A percentile compares a stretch with the other conserved stretches of the same genome.
Conservation (phyloP, 129 eudicot species). For the Chrysanthemum seticuspe region DNA sequence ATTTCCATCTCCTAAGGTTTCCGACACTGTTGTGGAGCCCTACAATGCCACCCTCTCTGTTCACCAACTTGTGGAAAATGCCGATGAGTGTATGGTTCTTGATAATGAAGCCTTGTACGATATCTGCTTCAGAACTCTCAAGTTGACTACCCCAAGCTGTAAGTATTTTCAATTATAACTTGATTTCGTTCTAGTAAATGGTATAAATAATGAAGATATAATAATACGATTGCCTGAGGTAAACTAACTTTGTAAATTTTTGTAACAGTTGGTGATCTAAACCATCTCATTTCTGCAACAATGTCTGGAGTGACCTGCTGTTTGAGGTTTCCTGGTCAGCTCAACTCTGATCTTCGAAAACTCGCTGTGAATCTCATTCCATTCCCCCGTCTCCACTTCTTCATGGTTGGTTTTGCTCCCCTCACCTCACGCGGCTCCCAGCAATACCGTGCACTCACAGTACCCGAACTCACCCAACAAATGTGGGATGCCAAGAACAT, state of each 20-base stretch:
- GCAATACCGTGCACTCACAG: slow-evolving; percentile 59
- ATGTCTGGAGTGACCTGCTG: slow-evolving; percentile 75
- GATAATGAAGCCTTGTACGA: slow-evolving; percentile 44
- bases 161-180: neutral
- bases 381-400: slow-evolving; percentile 68
- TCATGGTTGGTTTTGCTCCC: slow-evolving; percentile 73
- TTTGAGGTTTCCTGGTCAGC: slow-evolving; percentile 63
- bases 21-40: slow-evolving; percentile 46
- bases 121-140: slow-evolving; percentile 48
- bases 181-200: no score
- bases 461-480: slow-evolving; percentile 76
- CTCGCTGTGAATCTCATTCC: slow-evolving; percentile 67
- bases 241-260: neutral
- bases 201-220: no score
- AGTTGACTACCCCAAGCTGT: slow-evolving; percentile 47
- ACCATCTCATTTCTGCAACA: slow-evolving; percentile 66
- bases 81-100: slow-evolving; percentile 50
- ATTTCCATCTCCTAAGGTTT: slow-evolving; percentile 46
- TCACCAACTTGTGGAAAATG: slow-evolving; percentile 46
- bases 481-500: slow-evolving; percentile 85
- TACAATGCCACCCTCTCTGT: slow-evolving; percentile 46
- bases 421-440: slow-evolving; percentile 70
- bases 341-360: slow-evolving; percentile 58
- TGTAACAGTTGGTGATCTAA: slow-evolving; percentile 61
- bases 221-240: no score